Base-by-base conservation (phyloP, 352 stramenopile species). In the Globisporangium paroecandrum region DNA sequence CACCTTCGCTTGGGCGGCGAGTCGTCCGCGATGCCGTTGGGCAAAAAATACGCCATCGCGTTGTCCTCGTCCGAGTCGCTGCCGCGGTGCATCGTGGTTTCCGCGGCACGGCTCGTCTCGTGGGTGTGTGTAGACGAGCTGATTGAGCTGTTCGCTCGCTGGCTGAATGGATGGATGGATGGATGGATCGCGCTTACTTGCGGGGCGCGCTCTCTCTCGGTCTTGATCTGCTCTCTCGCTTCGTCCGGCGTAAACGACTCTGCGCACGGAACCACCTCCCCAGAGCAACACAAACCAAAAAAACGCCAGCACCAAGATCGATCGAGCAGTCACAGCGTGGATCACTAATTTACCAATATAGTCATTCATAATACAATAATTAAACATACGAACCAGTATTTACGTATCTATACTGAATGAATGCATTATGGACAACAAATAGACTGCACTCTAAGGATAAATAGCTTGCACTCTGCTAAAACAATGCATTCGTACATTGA, bases 1-100 rank as follows among this genome's bases (percentile, higher is more conserved):
- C 61, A 91, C 83, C 72, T 90, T 25, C 77, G 74, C 73, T 89
- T 91, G 29, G 82, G 87, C 18, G 84, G 84, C 47, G 85, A 93
- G 70, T 95, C 87, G 57, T 94, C 85, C 12, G 85, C 75, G 70
- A 95, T 95, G 64, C 85, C 87, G 53, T 90, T 83, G n/a, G 85
- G 87, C 47, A 95, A 74, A 69, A 95, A 95, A 65, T 95, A 95
- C 65, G 82, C 65, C 82, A 93, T 85, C 51, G 72, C 72, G 57
- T 73, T 70, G 36, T 93, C 85, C 27, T 86, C 85, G 63, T 90
- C 85, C 69, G 74, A 81, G 66, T 83, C 78, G 63, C 69, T 69
- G 32, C 71, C 59, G 10, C 20, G 36, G 55, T 64, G 58, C 66
- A 71, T 70, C 18, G 32, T 32, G 13, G n/a, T 63, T 18, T n/a